A percentile compares a stretch with the other conserved stretches of the same genome.
Conservation (phyloP, 305 asterid genomes). For the Solanum aculeatissimum region DNA sequence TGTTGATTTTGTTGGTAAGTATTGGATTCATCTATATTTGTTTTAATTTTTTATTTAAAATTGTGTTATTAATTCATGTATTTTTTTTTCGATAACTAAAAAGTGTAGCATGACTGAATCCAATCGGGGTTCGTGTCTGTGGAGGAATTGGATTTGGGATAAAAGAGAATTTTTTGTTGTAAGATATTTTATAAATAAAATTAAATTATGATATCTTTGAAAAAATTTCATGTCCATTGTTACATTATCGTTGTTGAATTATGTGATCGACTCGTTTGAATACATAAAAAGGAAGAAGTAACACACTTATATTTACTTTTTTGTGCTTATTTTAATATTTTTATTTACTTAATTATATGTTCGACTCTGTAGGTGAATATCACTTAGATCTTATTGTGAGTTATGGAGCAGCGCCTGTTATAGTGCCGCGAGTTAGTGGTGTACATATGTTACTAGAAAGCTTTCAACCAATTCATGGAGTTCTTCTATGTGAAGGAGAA, state of each 20-base stretch:
- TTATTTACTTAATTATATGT: neutral
- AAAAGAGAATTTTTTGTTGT: neutral
- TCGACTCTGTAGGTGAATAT: constrained; percentile 47
- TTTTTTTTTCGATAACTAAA: neutral
- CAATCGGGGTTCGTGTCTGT: neutral
- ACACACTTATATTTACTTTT: neutral
- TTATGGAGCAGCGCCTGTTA: constrained; percentile 70
- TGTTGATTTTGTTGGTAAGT: constrained; percentile 39
- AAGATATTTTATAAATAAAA: neutral
- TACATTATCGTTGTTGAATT: neutral
- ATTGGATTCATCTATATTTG: neutral
- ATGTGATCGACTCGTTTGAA: neutral
- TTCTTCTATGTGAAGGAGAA: constrained; percentile 37
- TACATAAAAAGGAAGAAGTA: no score
- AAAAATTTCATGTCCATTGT: neutral
- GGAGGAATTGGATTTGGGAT: neutral
- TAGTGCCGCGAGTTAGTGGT: constrained; percentile 72
- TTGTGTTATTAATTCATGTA: neutral
- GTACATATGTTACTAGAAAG: constrained; percentile 30
- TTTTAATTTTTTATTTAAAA: neutral
- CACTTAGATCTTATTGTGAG: constrained; percentile 70
- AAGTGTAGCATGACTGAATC: neutral
- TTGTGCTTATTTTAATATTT: neutral
- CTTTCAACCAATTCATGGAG: constrained; percentile 34
- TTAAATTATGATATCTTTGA: neutral